Evolutionary conservation across 2,329 filamentous ascomycete genomes (phyloP), one percentile per base, ranked within the genome.

Genomic region (Calonectria naviculata): DNA sequence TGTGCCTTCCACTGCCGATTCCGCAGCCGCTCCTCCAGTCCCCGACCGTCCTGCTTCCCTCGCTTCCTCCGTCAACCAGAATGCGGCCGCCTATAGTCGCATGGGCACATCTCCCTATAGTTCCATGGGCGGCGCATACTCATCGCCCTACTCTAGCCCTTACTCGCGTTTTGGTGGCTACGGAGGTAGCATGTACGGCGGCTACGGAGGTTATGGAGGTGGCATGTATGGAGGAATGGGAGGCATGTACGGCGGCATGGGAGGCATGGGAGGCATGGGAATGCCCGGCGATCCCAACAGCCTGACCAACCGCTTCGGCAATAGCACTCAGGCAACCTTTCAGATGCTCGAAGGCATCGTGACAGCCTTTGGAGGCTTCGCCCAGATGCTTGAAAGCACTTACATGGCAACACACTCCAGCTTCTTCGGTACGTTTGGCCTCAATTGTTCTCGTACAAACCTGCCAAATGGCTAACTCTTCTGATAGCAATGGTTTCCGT

Each of bases 371-470:
- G 95, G 95, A 24, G 97, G 97, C 0, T 98, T 99, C 81, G 95
- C 97, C 15, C 97, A 99, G 86, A 99, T 99, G 97, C 89, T 99
- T 31, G 97, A 99, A 85, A 98, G 97, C 87, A 98, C 97, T 13
- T 99, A 98, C 80, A 99, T 99, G 97, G 97, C 97, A 34, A 99
- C 97, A 0, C 97, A 99, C 84, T 98, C 95, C 7, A 98, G 95
- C 65, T 99, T 99, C 84, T 99, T 98, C 80, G 95, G 95, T 98
- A 89, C 79, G 93, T 76, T 28, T 19, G 21, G 29, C 7, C 8
- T 26, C 2, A 2, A 31, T 24, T 29, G 1, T 46, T 34, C 15
- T 17, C 6, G 2, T 28, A 2, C 29, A 19, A 63, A 2, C n/a
- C 26, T 15, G 42, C 17, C 28, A 46, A 9, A 60, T 62, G 26